Evolutionary conservation across 1,139 yeast species (phyloP), one percentile per base, ranked within the genome.

Genomic region (Saccharomyces hybrid): DNA sequence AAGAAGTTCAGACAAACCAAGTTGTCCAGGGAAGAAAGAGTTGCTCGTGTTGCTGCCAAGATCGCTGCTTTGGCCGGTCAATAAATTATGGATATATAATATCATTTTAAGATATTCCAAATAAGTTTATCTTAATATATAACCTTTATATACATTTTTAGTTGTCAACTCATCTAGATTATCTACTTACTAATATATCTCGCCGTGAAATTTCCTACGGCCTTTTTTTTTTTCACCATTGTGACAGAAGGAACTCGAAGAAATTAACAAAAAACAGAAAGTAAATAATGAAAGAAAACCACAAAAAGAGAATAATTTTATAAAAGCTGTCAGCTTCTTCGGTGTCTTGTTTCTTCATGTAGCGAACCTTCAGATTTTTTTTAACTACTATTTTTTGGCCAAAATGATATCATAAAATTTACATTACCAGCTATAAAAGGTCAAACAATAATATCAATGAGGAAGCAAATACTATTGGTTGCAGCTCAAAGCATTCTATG

Each of bases 1-100:
- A 86, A 86, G 84, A 89, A 91, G 82, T 88, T 77, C 96, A 86
- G 81, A 80, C 85, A 83, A 76, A 78, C 74, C 73, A 91, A 89
- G 82, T 85, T 91, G 78, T 82, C 98, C 80, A 83, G 75, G 75
- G 98, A 82, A 72, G 88, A 93, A 84, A 88, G 96, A 82, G 76
- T 81, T 70, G 97, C 88, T 70, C 86, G 82, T 75, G 81, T 93
- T 76, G 89, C 84, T 74, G 87, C 85, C 76, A 91, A 88, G 88
- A 90, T 93, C 76, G 93, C 93, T 75, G 87, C 83, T 73, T 84
- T 85, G 64, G 67, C 72, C 54, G 65, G 60, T 58, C 62, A 66
- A 61, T 67, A 66, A 60, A 56, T 55, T 55, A 54, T 52, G 52
- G 31, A 32, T n/a, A 52, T 38, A 6, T 47, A 46, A 28, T 25